Conservation (phyloP, 2,329 filamentous ascomycete species). For the Macroventuria anomochaeta region DNA sequence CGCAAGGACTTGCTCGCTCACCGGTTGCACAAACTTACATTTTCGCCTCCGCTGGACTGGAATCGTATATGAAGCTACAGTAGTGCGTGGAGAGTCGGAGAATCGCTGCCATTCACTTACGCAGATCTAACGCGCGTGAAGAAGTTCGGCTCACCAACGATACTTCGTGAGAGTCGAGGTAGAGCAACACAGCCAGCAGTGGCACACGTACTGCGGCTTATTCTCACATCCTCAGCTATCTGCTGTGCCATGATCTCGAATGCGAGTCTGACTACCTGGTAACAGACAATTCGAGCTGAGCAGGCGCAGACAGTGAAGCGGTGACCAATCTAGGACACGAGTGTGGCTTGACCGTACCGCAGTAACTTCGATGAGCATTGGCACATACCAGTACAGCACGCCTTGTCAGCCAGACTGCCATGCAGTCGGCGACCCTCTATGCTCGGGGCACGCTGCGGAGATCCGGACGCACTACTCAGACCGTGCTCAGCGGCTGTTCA, state of each 20-base stretch:
- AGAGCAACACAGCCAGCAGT: background rate
- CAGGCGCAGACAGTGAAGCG: background rate
- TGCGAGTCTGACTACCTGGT: background rate
- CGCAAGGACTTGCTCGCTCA: background rate
- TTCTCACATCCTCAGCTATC: background rate
- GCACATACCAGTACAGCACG: background rate
- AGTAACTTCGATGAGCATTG: background rate
- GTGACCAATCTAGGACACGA: background rate
- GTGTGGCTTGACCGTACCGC: background rate
- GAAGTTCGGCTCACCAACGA: background rate
- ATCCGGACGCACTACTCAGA: conserved; percentile 22
- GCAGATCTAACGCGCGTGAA: background rate
- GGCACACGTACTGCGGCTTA: background rate
- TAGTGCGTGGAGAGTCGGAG: background rate
- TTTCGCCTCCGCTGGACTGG: background rate
- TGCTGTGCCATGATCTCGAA: background rate
- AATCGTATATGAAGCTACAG: background rate
- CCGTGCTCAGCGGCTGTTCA: conserved; percentile 12
- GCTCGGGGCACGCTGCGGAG: conserved; percentile 33
- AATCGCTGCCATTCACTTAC: background rate
- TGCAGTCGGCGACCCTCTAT: conserved; percentile 17
- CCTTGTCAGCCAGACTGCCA: conserved; percentile 18
- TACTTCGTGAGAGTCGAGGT: background rate
- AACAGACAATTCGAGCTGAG: background rate
- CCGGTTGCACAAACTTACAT: background rate